Conservation (phyloP, 2,329 filamentous ascomycete genomes). For the Periconia digitata region DNA sequence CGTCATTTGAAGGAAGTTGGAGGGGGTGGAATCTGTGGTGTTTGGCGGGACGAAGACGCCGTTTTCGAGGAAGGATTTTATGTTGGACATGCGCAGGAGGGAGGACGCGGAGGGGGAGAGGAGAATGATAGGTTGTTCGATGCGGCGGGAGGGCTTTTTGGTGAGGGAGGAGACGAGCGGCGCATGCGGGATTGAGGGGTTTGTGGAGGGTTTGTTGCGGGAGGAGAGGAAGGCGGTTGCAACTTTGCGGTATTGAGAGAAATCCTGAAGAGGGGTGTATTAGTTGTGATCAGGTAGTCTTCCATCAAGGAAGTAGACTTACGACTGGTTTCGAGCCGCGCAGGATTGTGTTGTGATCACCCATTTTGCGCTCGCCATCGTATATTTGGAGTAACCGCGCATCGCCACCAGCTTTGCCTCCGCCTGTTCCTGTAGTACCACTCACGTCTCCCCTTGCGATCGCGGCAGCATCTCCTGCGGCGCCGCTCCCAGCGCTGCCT, state of each 20-base stretch:
- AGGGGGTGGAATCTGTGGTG: constrained; percentile 60
- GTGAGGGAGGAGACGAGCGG: constrained; percentile 43
- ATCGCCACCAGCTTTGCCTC: constrained; percentile 54
- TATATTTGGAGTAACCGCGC: constrained; percentile 86
- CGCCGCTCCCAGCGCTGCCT: constrained; percentile 51
- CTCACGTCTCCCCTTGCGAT: constrained; percentile 53
- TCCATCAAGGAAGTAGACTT: too few relatives aligned
- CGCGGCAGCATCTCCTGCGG: constrained; percentile 55
- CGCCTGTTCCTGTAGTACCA: constrained; percentile 38
- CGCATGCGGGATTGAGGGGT: constrained; percentile 27
- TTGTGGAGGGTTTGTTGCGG: constrained; percentile 34
- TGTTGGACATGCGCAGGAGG: constrained; percentile 91
- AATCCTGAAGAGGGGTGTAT: constrained; percentile 64
- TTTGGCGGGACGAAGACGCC: constrained; percentile 80
- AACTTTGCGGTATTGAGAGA: constrained; percentile 87
- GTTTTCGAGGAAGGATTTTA: constrained; percentile 87
- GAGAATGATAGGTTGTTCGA: constrained; percentile 81
- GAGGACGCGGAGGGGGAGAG: constrained; percentile 95
- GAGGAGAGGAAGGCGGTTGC: constrained; percentile 72
- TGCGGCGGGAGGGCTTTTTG: constrained; percentile 49
- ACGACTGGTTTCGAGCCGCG: constrained; percentile 87
- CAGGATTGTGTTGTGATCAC: constrained; percentile 86
- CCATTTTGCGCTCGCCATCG: constrained; percentile 85
- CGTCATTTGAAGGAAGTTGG: constrained; percentile 83
- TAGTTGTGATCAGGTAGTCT: constrained; percentile 6